Evolutionary conservation across 768 basidiomycete genomes (phyloP).

Genomic region (Trametes sanguinea): DNA sequence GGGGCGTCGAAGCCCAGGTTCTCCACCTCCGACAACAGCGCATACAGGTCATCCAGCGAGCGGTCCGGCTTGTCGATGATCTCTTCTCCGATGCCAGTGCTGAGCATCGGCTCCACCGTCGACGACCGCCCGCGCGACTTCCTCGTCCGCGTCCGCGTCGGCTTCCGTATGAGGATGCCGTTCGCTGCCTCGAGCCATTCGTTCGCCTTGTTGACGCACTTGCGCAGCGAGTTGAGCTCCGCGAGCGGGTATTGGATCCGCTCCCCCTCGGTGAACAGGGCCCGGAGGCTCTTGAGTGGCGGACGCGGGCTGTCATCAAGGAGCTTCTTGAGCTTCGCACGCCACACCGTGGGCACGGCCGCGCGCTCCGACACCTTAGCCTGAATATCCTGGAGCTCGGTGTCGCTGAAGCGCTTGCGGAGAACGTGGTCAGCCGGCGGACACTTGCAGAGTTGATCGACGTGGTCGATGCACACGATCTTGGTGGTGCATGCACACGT

Average conservation of each 20-base stretch:
- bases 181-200: constrained; percentile 90
- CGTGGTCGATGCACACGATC: constrained; percentile 87
- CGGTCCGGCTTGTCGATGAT: constrained; percentile 68
- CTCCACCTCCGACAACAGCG: constrained; percentile 71
- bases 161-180: constrained; percentile 75
- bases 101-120: constrained; percentile 34
- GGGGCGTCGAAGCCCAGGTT: constrained; percentile 81
- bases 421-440: constrained; percentile 57
- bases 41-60: constrained; percentile 68
- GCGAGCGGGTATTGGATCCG: constrained; percentile 75
- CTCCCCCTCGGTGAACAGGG: constrained; percentile 86
- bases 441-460: constrained; percentile 72
- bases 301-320: constrained; percentile 73
- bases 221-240: constrained; percentile 71
- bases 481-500: constrained; percentile 76
- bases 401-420: constrained; percentile 81
- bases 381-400: constrained; percentile 69
- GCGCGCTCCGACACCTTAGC: constrained; percentile 71
- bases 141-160: constrained; percentile 74
- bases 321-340: constrained; percentile 62
- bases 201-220: constrained; percentile 78
- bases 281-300: constrained; percentile 72
- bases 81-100: constrained; percentile 38
- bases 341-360: constrained; percentile 74
- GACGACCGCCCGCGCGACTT: constrained; percentile 56